These are phyloP conservation scores for Globisporangium abappressorium DNA, from an alignment of 352 stramenopile genomes.

Conservation along the genomic window DNA sequence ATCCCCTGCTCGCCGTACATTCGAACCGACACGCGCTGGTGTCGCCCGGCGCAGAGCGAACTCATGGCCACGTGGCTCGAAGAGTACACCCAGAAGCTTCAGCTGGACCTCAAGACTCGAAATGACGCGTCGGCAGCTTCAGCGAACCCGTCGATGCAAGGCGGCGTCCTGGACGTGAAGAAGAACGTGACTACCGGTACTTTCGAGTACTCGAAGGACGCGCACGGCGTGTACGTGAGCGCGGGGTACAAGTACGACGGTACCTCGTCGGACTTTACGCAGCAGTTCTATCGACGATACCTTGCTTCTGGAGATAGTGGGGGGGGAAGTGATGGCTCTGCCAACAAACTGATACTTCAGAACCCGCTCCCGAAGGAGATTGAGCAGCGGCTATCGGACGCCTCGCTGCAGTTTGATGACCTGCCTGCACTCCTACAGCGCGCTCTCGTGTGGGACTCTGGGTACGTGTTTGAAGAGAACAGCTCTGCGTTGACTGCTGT, in stretches of 20 bases:
- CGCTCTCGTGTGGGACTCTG: slow-evolving; percentile 36
- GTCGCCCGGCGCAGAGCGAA: background rate
- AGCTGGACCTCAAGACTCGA: background rate
- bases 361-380: slow-evolving; percentile 19
- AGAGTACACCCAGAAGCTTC: slow-evolving; percentile 4
- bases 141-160: background rate
- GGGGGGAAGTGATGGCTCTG: background rate
- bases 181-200: background rate
- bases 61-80: slow-evolving; percentile 16
- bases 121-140: background rate
- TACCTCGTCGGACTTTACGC: slow-evolving; percentile 26
- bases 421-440: slow-evolving; percentile 28
- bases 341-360: slow-evolving; percentile 2
- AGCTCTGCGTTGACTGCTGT: slow-evolving; percentile 17
- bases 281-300: slow-evolving; percentile 32
- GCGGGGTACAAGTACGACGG: slow-evolving; percentile 26
- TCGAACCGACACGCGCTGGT: slow-evolving; percentile 12
- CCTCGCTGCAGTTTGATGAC: slow-evolving; percentile 21
- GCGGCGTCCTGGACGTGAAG: background rate
- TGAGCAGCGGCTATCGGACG: slow-evolving; percentile 18
- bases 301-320: background rate
- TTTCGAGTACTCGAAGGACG: slow-evolving; percentile 11
- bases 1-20: slow-evolving; percentile 16
- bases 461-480: slow-evolving; percentile 18
- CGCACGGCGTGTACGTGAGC: slow-evolving; percentile 15